Evolutionary conservation across 2,329 filamentous ascomycete species (phyloP).

Genomic region (Fusarium falciforme): DNA sequence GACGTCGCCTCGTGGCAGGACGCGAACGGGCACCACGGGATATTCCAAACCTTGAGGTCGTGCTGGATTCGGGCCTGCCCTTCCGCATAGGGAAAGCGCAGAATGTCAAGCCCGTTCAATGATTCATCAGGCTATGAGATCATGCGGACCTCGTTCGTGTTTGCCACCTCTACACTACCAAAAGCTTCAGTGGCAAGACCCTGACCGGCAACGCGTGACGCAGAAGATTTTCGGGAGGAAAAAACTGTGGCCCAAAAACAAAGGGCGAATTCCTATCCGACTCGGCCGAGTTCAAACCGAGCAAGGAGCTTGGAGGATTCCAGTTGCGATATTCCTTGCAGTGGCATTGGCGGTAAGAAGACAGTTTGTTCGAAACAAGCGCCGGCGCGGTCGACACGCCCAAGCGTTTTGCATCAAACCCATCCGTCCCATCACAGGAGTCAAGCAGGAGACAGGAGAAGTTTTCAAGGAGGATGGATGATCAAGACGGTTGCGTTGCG

Average conservation of each 20-base stretch:
- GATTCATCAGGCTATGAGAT: constrained; percentile 6
- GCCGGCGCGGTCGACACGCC: constrained; percentile 22
- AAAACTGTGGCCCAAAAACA: constrained; percentile 1
- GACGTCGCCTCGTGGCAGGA: not conserved
- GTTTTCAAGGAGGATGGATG: constrained; percentile 19
- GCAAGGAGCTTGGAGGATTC: not conserved
- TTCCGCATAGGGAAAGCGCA: not conserved
- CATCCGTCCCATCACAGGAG: not conserved
- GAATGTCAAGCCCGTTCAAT: not conserved
- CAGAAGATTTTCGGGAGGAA: not conserved
- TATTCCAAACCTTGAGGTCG: not conserved
- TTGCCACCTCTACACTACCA: not conserved
- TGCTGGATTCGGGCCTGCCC: not conserved
- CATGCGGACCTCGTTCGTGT: constrained; percentile 11
- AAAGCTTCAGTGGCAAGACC: constrained; percentile 14
- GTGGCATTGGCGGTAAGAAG: constrained; percentile 20
- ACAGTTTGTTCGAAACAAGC: constrained; percentile 37
- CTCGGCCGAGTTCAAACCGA: constrained; percentile 21
- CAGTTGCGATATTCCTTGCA: constrained; percentile 4
- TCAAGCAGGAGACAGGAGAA: constrained; percentile 16
- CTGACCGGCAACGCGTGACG: constrained; percentile 20
- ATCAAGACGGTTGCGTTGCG: constrained; percentile 10
- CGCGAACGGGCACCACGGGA: not conserved
- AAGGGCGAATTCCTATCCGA: constrained; percentile 9
- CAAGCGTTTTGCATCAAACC: not conserved